phyloP scores from a whole-genome alignment of 192 early-diverging fungal species.

The Entophlyctis luteolus region DNA sequence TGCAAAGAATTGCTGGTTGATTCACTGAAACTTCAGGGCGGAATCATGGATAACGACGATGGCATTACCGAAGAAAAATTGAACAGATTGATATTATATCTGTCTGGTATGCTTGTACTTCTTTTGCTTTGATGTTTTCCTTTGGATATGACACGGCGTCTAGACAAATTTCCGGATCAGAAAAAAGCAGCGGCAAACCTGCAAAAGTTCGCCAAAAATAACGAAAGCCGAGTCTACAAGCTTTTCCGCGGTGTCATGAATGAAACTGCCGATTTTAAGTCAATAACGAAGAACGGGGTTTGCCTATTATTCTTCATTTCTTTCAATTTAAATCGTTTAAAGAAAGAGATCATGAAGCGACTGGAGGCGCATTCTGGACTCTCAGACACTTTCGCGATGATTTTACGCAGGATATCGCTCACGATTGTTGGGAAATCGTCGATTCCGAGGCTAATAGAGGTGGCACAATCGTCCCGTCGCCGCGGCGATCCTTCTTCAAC shows the following conservation, averaged over 20 bases:
- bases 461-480: slow-evolving; percentile 8
- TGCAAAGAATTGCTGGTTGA: not conserved
- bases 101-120: slow-evolving; percentile 41
- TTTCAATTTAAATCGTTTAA: slow-evolving; percentile 10
- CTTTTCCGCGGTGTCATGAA: slow-evolving; percentile 71
- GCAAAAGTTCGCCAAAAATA: slow-evolving; percentile 65
- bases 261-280: slow-evolving; percentile 62
- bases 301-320: slow-evolving; percentile 10
- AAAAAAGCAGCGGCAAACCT: slow-evolving; percentile 59
- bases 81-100: slow-evolving; percentile 47
- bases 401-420: slow-evolving; percentile 73
- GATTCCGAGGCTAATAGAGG: slow-evolving; percentile 58
- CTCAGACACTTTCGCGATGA: slow-evolving; percentile 66
- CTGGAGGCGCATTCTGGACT: slow-evolving; percentile 60
- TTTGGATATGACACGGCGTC: not conserved
- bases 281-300: slow-evolving; percentile 63
- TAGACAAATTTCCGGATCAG: slow-evolving; percentile 59
- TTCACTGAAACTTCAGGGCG: slow-evolving; percentile 19
- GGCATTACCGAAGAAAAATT: slow-evolving; percentile 48
- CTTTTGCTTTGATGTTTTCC: not conserved
- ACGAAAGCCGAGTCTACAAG: slow-evolving; percentile 64
- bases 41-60: slow-evolving; percentile 36
- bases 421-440: slow-evolving; percentile 69
- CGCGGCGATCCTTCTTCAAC: not conserved
- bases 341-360: slow-evolving; percentile 66